Conservation (phyloP, 192 early-diverging fungal genomes). For the Coemansia guatemalensis region DNA sequence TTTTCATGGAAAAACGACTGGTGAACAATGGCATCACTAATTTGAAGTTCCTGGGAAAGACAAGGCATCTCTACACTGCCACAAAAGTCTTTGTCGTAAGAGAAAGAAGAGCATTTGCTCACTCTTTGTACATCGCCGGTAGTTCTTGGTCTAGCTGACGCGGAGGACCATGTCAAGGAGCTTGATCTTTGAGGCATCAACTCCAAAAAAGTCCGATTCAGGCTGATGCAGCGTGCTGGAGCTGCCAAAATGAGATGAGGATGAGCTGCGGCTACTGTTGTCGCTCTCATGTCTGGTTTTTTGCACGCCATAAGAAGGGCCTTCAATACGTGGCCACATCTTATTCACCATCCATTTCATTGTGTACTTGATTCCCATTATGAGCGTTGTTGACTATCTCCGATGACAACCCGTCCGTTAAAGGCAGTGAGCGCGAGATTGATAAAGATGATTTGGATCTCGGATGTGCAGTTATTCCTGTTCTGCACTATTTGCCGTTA, state of each 20-base stretch:
- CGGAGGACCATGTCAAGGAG: conserved; percentile 53
- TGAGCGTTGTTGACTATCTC: background rate
- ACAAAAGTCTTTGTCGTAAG: conserved; percentile 10
- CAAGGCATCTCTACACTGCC: background rate
- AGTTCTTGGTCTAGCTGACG: conserved; percentile 28
- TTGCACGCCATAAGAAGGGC: conserved; percentile 36
- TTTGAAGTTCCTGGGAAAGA: background rate
- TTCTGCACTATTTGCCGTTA: background rate
- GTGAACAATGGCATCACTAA: background rate
- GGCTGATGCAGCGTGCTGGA: conserved; percentile 37
- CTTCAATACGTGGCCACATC: conserved; percentile 53
- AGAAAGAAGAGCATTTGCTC: conserved; percentile 6
- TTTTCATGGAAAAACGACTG: background rate
- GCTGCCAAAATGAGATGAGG: conserved; percentile 33
- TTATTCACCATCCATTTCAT: conserved; percentile 55
- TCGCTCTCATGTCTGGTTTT: conserved; percentile 32
- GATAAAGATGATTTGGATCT: background rate
- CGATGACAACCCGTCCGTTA: background rate
- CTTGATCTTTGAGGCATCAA: conserved; percentile 44
- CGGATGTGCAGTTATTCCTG: background rate
- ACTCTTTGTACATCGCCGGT: conserved; percentile 11
- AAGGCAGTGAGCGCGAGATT: background rate
- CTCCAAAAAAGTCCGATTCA: conserved; percentile 38
- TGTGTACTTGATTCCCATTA: conserved; percentile 53
- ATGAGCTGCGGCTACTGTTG: conserved; percentile 36